A percentile compares a stretch with the other conserved stretches of the same genome.
Evolutionary conservation across 129 eudicot genomes (phyloP).

Genomic region (Tagetes patula): DNA sequence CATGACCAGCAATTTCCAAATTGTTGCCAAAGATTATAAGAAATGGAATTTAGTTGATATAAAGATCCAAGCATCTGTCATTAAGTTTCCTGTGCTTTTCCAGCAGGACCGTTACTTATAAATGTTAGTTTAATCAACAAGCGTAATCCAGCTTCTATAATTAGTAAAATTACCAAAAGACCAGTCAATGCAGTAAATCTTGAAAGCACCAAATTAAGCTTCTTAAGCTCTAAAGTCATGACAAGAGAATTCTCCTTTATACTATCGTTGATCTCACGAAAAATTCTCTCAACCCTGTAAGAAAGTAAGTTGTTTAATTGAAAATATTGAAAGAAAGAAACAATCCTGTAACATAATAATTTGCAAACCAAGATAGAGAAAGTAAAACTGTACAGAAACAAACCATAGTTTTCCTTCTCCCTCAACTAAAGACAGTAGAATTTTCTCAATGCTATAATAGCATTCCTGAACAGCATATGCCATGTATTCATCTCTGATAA

Average conservation of each 20-base stretch:
- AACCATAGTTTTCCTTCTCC: constrained; percentile 94
- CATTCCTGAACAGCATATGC: constrained; percentile 97
- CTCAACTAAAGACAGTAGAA: constrained; percentile 77
- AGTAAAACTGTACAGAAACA: constrained; percentile 12
- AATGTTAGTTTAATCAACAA: not conserved
- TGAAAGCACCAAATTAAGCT: constrained; percentile 71
- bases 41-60: constrained; percentile 5
- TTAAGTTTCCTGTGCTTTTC: constrained; percentile 17
- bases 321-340: not conserved
- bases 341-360: not conserved
- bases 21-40: constrained; percentile 3
- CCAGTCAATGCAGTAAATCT: constrained; percentile 97
- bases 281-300: constrained; percentile 87
- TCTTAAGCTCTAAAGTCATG: constrained; percentile 64
- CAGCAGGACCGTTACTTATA: constrained; percentile 1
- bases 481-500: constrained; percentile 88
- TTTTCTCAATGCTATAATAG: constrained; percentile 77
- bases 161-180: constrained; percentile 62
- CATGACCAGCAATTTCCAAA: constrained; percentile 8
- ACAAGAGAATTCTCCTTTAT: constrained; percentile 71
- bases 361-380: constrained; percentile 7
- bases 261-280: constrained; percentile 79
- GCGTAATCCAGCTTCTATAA: not conserved
- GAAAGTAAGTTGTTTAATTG: constrained; percentile 13
- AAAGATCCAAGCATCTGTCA: constrained; percentile 18